These are phyloP conservation scores for Wickerhamiella shivajii DNA, from an alignment of 805 yeast genomes.

Conservation along the genomic window DNA sequence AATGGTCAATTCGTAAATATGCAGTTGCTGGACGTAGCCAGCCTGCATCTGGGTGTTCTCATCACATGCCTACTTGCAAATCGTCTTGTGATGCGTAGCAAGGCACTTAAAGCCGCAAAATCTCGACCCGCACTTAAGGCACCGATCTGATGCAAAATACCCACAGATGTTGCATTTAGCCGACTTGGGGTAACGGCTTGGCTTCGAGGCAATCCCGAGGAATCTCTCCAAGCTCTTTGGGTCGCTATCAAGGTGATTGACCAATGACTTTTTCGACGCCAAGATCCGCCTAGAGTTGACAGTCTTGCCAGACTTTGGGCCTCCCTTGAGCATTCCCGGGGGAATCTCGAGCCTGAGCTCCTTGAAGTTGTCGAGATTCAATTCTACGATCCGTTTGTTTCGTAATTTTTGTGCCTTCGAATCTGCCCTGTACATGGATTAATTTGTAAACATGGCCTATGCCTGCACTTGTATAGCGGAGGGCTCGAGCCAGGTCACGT, in stretches of 20 bases:
- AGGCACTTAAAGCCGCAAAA: constrained; percentile 26
- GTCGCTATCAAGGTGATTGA: constrained; percentile 30
- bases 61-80: no score
- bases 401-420: constrained; percentile 13
- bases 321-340: constrained; percentile 16
- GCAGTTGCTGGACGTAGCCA: no score
- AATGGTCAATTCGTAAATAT: no score
- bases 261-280: constrained; percentile 26
- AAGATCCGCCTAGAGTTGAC: constrained; percentile 25
- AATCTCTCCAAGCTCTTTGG: constrained; percentile 21
- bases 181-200: constrained; percentile 26
- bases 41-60: no score
- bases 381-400: constrained; percentile 15
- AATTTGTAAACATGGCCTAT: no score
- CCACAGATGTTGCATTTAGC: constrained; percentile 29
- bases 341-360: constrained; percentile 18
- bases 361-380: constrained; percentile 16
- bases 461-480: no score
- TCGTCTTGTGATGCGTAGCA: constrained; percentile 26
- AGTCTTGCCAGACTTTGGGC: constrained; percentile 18
- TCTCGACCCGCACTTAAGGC: constrained; percentile 26
- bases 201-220: constrained; percentile 21
- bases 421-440: no score
- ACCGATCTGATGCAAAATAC: constrained; percentile 24
- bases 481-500: no score